Percentiles rank a stretch among this genome's conserved stretches.
Conservation (phyloP, 2,329 filamentous ascomycete genomes). For the Phyllosticta ampelicida region DNA sequence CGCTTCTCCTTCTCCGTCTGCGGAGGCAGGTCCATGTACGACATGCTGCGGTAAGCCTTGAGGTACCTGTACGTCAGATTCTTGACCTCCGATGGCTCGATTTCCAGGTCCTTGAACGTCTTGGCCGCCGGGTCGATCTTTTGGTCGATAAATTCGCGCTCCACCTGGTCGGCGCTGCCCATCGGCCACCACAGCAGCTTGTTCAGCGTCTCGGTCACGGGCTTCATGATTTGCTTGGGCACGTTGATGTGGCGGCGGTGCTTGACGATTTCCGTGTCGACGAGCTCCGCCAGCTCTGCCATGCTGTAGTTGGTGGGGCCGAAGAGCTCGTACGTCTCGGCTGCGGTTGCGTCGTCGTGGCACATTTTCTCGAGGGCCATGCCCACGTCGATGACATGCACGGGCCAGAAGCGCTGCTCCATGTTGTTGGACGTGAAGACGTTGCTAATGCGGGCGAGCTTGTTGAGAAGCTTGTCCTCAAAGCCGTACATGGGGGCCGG, state of each 20-base stretch:
- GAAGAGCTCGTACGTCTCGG: slow-evolving; percentile 88
- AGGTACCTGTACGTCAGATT: slow-evolving; percentile 89
- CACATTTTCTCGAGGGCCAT: slow-evolving; percentile 81
- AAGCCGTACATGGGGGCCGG: slow-evolving; percentile 91
- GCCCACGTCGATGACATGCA: slow-evolving; percentile 87
- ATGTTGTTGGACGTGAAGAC: slow-evolving; percentile 87
- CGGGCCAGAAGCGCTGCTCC: slow-evolving; percentile 81
- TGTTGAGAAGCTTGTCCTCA: slow-evolving; percentile 84
- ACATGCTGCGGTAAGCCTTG: slow-evolving; percentile 80
- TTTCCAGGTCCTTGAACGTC: slow-evolving; percentile 88
- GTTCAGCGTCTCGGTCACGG: slow-evolving; percentile 64
- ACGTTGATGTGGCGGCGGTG: slow-evolving; percentile 83
- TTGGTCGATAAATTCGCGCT: slow-evolving; percentile 89
- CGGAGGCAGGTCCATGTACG: slow-evolving; percentile 87
- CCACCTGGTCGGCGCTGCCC: slow-evolving; percentile 71
- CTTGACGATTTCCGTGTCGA: slow-evolving; percentile 89
- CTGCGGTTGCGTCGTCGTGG: slow-evolving; percentile 80
- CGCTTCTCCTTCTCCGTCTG: slow-evolving; percentile 88
- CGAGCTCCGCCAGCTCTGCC: slow-evolving; percentile 72
- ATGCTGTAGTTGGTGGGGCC: slow-evolving; percentile 89
- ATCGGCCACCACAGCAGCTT: slow-evolving; percentile 81
- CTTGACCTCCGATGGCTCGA: slow-evolving; percentile 77
- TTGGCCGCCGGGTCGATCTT: slow-evolving; percentile 82
- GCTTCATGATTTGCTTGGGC: slow-evolving; percentile 70
- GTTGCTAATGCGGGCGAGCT: slow-evolving; percentile 69